These are phyloP conservation scores for Penicillium sp. DNA, from an alignment of 2,329 filamentous ascomycete species.

Conservation along the genomic window DNA sequence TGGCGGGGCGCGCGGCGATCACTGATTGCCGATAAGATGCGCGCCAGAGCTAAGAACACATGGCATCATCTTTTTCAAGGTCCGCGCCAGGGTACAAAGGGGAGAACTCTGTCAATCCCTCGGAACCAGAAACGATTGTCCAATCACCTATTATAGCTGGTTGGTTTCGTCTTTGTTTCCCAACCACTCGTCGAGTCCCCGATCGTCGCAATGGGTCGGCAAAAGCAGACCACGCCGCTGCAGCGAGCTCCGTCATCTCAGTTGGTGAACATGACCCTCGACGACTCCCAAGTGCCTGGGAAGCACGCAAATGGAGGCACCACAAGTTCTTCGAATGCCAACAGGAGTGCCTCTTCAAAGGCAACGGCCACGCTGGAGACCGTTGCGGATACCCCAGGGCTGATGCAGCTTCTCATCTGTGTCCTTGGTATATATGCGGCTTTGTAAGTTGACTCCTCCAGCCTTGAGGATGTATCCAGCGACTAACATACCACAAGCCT, in stretches of 20 bases:
- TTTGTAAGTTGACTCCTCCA: conserved; percentile 65
- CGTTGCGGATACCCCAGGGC: conserved; percentile 51
- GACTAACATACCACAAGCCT: conserved; percentile 54
- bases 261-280: conserved; percentile 49
- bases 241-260: conserved; percentile 66
- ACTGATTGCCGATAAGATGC: conserved; percentile 19
- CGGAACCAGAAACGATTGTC: not conserved
- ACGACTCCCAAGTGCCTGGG: conserved; percentile 29
- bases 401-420: conserved; percentile 75
- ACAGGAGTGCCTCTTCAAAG: conserved; percentile 22
- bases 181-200: not conserved
- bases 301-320: conserved; percentile 35
- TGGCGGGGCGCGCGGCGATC: conserved; percentile 20
- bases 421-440: conserved; percentile 96
- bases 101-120: too few species aligned
- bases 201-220: conserved; percentile 60
- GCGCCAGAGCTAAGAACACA: conserved; percentile 36
- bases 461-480: not conserved
- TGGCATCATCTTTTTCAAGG: conserved; percentile 32
- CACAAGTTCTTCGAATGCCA: conserved; percentile 13
- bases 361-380: conserved; percentile 24
- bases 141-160: not conserved
- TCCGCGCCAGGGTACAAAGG: too few species aligned
- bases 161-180: not conserved
- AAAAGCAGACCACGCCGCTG: conserved; percentile 64